Evolutionary conservation across 768 basidiomycete species (phyloP).

Genomic region (Russula olivacea): DNA sequence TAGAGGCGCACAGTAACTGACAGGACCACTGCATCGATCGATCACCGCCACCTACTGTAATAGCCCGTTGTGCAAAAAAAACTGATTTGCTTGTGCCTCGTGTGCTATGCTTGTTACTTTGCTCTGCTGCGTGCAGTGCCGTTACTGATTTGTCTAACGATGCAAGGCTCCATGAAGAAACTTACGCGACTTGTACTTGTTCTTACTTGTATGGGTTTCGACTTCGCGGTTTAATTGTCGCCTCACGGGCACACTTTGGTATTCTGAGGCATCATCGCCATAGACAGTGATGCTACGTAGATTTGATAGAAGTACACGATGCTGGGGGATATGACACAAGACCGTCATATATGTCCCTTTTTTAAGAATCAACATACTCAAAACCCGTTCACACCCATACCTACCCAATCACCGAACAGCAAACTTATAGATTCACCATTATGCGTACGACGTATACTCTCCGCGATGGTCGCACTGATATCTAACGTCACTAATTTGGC

Average conservation of each 20-base stretch:
- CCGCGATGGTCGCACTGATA: slow-evolving; percentile 86
- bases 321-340: neutral
- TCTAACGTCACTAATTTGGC: slow-evolving; percentile 86
- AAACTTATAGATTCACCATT: slow-evolving; percentile 91
- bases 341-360: neutral
- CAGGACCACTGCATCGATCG: too few species aligned
- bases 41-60: too few species aligned
- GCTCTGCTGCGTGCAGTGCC: too few species aligned
- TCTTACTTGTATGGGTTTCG: too few species aligned
- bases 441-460: slow-evolving; percentile 92
- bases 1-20: too few species aligned
- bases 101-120: too few species aligned
- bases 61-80: too few species aligned
- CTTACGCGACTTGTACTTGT: too few species aligned
- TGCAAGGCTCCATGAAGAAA: too few species aligned
- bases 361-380: neutral
- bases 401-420: slow-evolving; percentile 80
- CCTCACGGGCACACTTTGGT: neutral
- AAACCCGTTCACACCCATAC: slow-evolving; percentile 28
- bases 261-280: neutral
- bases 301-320: slow-evolving; percentile 8
- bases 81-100: too few species aligned
- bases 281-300: neutral
- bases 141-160: too few species aligned
- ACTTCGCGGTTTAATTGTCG: too few species aligned